Base-by-base conservation (phyloP, 1,284 basidiomycete species). In the Leccinum holopus region DNA sequence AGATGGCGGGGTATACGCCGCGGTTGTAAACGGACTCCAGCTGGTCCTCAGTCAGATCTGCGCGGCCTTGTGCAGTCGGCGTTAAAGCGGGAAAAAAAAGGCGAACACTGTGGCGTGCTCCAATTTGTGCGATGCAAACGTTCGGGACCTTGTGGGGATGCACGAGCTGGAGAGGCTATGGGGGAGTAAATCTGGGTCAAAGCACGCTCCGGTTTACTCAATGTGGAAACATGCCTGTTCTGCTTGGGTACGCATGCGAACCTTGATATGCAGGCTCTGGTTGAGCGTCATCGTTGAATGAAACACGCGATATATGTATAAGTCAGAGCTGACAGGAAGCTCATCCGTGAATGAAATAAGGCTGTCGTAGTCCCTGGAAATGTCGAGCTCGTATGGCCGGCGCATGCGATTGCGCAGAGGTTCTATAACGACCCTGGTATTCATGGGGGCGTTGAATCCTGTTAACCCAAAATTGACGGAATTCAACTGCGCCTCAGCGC, bases 21-120 rank as follows among this genome's bases (percentile, higher is more conserved):
- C 1, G 30, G 12, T 64, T 14, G 2, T 64, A 64, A 39, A 64
- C 3, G 1, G 57, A 41, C 6, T 55, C 32, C 12, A 56, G 33
- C 21, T 56, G 61, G 9, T 59, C 62, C 9, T 59, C 54, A 0
- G 39, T 49, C 11, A 64, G 21, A 5, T 47, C 49, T 16, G 11
- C 39, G 1, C 5, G 25, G 3, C 54, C 61, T 18, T 57, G 32
- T 0, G 60, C 41, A n/a, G 57, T 37, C 25, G 57, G 32, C 54
- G 59, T 63, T n/a, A 64, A 57, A 12, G 57, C 57, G 12, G 63
- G 57, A 9, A 64, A 64, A 44, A 63, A 64, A 4, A 64, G 54
- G 9, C 55, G 54, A 33, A 64, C 5, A 3, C 49, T 21, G 9
- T 63, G 63, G 1, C 49, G 49, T 3, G 57, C 6, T 57, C 63